Evolutionary conservation across 257 asterid species (phyloP).

Genomic region (Nicotiana tabacum): DNA sequence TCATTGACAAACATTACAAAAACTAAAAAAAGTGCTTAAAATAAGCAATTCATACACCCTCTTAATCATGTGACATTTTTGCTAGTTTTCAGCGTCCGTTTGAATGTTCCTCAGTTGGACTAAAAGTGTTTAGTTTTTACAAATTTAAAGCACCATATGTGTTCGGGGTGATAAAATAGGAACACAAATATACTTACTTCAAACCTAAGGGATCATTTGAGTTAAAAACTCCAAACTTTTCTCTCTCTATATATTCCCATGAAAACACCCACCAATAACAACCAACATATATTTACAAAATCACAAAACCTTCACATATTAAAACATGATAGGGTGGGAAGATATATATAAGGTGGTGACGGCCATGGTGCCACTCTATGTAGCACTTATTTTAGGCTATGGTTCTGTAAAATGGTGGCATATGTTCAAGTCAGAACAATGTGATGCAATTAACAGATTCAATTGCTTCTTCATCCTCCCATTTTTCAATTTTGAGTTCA

Average conservation of each 20-base stretch:
- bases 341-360: constrained; percentile 28
- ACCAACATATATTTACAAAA: neutral
- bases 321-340: constrained; percentile 22
- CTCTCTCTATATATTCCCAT: neutral
- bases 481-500: constrained; percentile 24
- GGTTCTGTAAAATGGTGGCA: constrained; percentile 32
- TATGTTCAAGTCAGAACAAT: constrained; percentile 25
- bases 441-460: constrained; percentile 23
- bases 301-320: neutral
- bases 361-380: constrained; percentile 26
- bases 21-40: too few relatives aligned
- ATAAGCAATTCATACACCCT: too few relatives aligned
- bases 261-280: neutral
- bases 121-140: neutral
- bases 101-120: neutral
- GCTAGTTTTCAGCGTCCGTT: too few relatives aligned
- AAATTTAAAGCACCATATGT: neutral
- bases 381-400: constrained; percentile 24
- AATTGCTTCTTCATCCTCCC: constrained; percentile 29
- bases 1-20: too few relatives aligned
- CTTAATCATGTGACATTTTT: too few relatives aligned
- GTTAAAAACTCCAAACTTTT: neutral
- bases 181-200: neutral
- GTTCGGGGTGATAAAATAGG: neutral
- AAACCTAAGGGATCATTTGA: neutral